These are phyloP conservation scores for Hypomyces rosellus DNA, from an alignment of 2,329 filamentous ascomycete species.

Conservation along the genomic window DNA sequence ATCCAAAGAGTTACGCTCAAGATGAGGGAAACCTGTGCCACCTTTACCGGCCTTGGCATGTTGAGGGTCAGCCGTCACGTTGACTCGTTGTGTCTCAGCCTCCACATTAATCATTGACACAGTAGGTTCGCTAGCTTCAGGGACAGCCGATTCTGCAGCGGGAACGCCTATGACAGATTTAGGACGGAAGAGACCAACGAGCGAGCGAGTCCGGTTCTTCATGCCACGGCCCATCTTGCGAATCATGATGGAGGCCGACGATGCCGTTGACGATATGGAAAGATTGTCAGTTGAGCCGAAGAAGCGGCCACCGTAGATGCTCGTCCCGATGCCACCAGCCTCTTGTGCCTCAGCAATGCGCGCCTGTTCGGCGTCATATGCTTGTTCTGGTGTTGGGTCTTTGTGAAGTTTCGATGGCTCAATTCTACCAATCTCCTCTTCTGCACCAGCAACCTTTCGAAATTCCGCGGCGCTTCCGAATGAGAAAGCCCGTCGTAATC, in stretches of 20 bases:
- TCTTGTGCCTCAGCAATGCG: slow-evolving; percentile 91
- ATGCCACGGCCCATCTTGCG: slow-evolving; percentile 99
- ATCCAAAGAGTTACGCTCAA: slow-evolving; percentile 78
- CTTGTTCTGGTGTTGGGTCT: slow-evolving; percentile 54
- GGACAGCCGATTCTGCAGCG: slow-evolving; percentile 58
- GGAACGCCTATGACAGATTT: slow-evolving; percentile 83
- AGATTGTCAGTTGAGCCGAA: slow-evolving; percentile 95
- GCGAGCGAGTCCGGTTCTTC: slow-evolving; percentile 85
- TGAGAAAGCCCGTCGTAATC: slow-evolving; percentile 85
- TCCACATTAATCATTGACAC: slow-evolving; percentile 96
- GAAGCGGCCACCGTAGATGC: slow-evolving; percentile 83
- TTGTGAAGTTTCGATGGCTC: slow-evolving; percentile 56
- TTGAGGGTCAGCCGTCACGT: slow-evolving; percentile 64
- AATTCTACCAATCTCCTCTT: slow-evolving; percentile 35
- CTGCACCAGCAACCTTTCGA: slow-evolving; percentile 63
- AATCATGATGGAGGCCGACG: slow-evolving; percentile 87
- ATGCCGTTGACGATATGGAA: slow-evolving; percentile 83
- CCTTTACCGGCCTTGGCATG: slow-evolving; percentile 62
- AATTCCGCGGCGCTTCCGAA: slow-evolving; percentile 95
- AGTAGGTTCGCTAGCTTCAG: slow-evolving; percentile 68
- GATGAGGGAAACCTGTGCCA: slow-evolving; percentile 74
- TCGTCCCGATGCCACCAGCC: slow-evolving; percentile 82
- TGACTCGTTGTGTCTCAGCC: slow-evolving; percentile 78
- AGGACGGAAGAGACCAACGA: slow-evolving; percentile 89
- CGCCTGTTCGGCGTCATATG: slow-evolving; percentile 80